These are phyloP conservation scores for Aspergillus niger DNA, from an alignment of 2,329 filamentous ascomycete species.

Conservation along the genomic window DNA sequence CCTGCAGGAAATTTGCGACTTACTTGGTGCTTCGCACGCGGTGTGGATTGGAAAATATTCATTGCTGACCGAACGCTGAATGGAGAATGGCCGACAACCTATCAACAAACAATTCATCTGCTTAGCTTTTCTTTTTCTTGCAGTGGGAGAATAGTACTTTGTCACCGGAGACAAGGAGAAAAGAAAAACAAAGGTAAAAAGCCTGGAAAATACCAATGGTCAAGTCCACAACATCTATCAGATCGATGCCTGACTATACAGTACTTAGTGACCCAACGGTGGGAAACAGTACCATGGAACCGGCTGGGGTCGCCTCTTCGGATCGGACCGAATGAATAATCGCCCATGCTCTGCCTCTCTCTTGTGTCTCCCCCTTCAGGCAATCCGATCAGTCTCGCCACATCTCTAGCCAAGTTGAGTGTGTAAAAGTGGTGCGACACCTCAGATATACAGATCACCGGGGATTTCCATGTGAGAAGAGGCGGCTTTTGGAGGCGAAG, in stretches of 20 bases:
- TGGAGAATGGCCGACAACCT: neutral
- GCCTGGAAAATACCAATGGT: neutral
- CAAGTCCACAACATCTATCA: neutral
- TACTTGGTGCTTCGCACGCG: neutral
- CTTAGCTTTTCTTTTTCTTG: neutral
- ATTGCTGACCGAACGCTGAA: neutral
- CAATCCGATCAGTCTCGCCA: neutral
- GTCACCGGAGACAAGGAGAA: neutral
- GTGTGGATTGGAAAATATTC: neutral
- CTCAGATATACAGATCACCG: neutral
- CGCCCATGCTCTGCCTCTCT: neutral
- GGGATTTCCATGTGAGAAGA: neutral
- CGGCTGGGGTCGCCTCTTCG: constrained; percentile 15
- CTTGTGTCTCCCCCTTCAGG: neutral
- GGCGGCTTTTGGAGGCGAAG: neutral
- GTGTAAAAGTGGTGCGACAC: neutral
- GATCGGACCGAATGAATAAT: constrained; percentile 22
- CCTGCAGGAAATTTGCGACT: constrained; percentile 7
- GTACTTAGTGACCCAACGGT: constrained; percentile 3
- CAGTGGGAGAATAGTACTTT: neutral
- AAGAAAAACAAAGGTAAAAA: neutral
- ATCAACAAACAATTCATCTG: neutral
- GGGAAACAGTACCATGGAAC: constrained; percentile 17
- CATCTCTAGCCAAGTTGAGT: neutral
- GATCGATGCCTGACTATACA: constrained; percentile 15